Percentiles rank a stretch among this genome's conserved stretches.
Conservation (phyloP, 2,329 filamentous ascomycete genomes). For the Cylindrodendrum hubeiense region DNA sequence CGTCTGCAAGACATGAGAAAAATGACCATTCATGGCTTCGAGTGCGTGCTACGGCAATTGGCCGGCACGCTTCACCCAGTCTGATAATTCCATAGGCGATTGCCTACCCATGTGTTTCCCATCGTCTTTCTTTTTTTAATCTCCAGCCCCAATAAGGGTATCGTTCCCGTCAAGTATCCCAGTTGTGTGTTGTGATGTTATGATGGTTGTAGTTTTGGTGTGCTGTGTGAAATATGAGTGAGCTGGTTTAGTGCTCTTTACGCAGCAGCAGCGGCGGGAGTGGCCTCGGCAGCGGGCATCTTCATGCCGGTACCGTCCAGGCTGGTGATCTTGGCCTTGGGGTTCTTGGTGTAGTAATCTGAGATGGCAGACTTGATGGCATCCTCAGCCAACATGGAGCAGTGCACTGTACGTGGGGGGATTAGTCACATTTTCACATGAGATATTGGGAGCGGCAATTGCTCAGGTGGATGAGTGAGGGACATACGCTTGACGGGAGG, state of each 20-base stretch:
- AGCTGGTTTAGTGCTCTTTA: constrained; percentile 30
- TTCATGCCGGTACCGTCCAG: constrained; percentile 80
- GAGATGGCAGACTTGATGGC: constrained; percentile 92
- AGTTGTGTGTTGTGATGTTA: constrained; percentile 24
- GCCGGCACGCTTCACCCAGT: constrained; percentile 24
- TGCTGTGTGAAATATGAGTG: constrained; percentile 1
- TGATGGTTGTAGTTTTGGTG: constrained; percentile 17
- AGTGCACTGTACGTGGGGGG: constrained; percentile 74
- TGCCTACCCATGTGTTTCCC: constrained; percentile 19
- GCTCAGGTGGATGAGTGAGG: neutral
- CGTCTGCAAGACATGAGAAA: constrained; percentile 29
- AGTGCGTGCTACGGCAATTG: constrained; percentile 19
- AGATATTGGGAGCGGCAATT: constrained; percentile 24
- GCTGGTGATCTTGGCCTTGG: constrained; percentile 77
- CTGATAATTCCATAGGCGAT: constrained; percentile 12
- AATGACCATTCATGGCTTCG: constrained; percentile 23
- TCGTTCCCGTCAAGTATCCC: constrained; percentile 41
- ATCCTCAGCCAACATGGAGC: constrained; percentile 92
- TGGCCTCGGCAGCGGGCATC: constrained; percentile 68
- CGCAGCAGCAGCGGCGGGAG: constrained; percentile 47
- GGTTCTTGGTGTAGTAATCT: constrained; percentile 93
- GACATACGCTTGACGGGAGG: constrained; percentile 87
- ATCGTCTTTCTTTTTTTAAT: constrained; percentile 29
- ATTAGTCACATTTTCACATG: constrained; percentile 42
- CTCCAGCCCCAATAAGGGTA: constrained; percentile 40